Conservation (phyloP, 352 stramenopile genomes). For the Lagenidium giganteum region DNA sequence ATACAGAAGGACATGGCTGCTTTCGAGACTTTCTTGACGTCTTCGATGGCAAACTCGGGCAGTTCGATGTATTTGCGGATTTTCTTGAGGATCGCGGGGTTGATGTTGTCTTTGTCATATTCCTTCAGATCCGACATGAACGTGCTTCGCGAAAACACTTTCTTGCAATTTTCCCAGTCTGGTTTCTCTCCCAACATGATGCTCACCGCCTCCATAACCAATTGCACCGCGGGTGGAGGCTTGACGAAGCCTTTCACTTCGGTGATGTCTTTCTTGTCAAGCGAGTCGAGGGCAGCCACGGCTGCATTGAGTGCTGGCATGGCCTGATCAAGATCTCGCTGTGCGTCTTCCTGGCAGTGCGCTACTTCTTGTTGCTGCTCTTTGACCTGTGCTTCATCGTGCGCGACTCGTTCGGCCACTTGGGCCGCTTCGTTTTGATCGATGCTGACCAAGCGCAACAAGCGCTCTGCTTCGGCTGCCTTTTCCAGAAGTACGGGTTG, state of each 20-base stretch:
- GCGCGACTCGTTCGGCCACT: constrained; percentile 36
- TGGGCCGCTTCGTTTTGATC: constrained; percentile 37
- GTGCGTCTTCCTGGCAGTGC: constrained; percentile 50
- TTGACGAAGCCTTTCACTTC: constrained; percentile 78
- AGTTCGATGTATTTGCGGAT: constrained; percentile 69
- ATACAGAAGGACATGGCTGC: constrained; percentile 74
- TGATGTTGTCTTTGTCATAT: constrained; percentile 74
- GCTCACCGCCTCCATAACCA: constrained; percentile 78
- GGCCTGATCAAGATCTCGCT: constrained; percentile 51
- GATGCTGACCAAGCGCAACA: constrained; percentile 34
- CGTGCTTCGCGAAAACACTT: constrained; percentile 44
- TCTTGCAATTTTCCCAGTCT: constrained; percentile 73
- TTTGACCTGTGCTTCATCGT: constrained; percentile 46
- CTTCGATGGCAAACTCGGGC: constrained; percentile 65
- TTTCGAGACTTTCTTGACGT: constrained; percentile 66
- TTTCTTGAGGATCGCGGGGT: constrained; percentile 32
- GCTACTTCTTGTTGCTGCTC: constrained; percentile 47
- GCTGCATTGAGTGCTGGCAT: constrained; percentile 59
- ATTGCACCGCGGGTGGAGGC: constrained; percentile 58
- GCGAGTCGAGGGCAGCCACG: constrained; percentile 50
- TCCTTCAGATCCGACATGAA: constrained; percentile 71
- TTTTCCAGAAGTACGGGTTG: constrained; percentile 59
- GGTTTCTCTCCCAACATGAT: constrained; percentile 74
- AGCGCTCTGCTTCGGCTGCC: constrained; percentile 34
- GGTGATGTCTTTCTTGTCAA: constrained; percentile 80